phyloP scores from a whole-genome alignment of 179 eudicot genomes.

The Amaranthus tricolor region DNA sequence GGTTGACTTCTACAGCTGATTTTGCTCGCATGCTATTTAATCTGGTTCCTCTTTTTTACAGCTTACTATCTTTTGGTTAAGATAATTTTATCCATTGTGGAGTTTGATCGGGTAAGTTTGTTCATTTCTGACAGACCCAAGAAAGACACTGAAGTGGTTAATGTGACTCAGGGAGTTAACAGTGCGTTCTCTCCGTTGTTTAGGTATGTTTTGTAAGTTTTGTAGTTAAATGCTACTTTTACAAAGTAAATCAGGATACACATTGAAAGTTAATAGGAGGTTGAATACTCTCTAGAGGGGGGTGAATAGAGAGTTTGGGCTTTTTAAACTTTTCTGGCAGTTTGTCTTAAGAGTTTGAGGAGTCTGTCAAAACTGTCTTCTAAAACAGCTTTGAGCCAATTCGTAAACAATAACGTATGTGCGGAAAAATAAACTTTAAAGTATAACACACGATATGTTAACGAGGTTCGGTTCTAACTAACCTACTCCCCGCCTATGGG shows the following conservation, averaged over 20 bases:
- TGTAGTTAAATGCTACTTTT: neutral
- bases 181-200: slow-evolving; percentile 85
- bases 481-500: no score
- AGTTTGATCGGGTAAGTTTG: slow-evolving; percentile 9
- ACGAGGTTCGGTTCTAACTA: no score
- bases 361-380: no score
- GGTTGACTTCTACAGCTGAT: slow-evolving; percentile 15
- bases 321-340: no score
- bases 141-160: slow-evolving; percentile 38
- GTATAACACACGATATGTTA: no score
- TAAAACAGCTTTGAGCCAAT: no score
- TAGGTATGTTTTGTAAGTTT: slow-evolving; percentile 52
- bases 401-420: no score
- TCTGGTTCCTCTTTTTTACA: neutral
- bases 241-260: neutral
- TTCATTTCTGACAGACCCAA: slow-evolving; percentile 34
- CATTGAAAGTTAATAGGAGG: no score
- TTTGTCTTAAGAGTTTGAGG: no score
- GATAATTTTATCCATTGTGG: neutral
- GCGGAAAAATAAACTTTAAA: no score
- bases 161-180: slow-evolving; percentile 57
- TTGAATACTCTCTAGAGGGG: no score
- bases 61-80: slow-evolving; percentile 11
- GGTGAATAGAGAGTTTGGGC: no score
- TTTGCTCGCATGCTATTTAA: neutral